Evolutionary conservation across 192 early-diverging fungal genomes (phyloP), one percentile per base, ranked within the genome.

Genomic region (Phycomyces nitens): DNA sequence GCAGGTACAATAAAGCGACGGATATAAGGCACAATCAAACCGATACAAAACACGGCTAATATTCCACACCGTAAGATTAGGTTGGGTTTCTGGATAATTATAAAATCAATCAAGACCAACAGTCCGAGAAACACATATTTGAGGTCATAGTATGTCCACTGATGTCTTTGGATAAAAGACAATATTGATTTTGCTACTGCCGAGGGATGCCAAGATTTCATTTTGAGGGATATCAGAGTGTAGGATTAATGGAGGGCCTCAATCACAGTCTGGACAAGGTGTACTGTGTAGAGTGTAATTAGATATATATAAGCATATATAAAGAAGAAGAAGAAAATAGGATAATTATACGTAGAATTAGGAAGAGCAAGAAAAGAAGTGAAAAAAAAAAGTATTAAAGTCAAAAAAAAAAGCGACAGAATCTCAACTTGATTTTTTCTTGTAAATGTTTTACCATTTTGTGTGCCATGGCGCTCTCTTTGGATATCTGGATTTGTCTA

Each of bases 1-100:
- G 79, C 79, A 14, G 79, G 77, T 2, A 81, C 39, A 39, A 77
- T 73, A 50, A 84, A 84, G 24, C 64, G 73, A 56, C 79, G 75
- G 16, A 78, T 66, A 29, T 71, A 72, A 22, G 79, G 82, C 6
- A 65, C 27, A 34, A 42, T 20, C 18, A 47, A n/a, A 47, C 44
- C 12, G 12, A 47, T 47, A n/a, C 15, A 47, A 11, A 47, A 47
- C 29, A 34, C 29, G 15, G 58, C 42, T 20, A 67, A 29, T n/a
- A 67, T 15, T n/a, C 26, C 11, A 34, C 29, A 34, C 3, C 65
- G 50, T 1, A 60, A 16, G 29, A 62, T 60, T 39, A 78, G 52
- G 18, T 58, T 39, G 5, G 80, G 80, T 43, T 50, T 70, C 21
- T 69, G 50, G 53, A 81, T 77, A 56, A 81, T 69, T 34, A 56